phyloP scores from a whole-genome alignment of 2,329 filamentous ascomycete genomes.

The Davidsoniella virescens region DNA sequence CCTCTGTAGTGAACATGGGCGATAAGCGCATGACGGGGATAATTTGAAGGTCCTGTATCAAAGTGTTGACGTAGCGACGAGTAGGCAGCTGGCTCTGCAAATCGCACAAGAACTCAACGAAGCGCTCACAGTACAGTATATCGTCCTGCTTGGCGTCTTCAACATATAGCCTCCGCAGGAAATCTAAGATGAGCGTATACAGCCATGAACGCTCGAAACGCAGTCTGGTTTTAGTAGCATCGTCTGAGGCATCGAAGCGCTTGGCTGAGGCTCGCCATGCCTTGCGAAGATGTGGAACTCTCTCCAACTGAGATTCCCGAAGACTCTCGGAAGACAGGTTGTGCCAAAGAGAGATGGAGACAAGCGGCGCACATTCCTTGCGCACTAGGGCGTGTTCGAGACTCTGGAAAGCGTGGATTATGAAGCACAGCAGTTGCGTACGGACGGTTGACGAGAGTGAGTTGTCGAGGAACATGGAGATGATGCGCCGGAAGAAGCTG shows the following conservation, averaged over 20 bases:
- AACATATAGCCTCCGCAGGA: slow-evolving; percentile 56
- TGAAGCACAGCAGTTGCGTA: slow-evolving; percentile 72
- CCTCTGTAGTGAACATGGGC: slow-evolving; percentile 57
- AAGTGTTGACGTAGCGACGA: slow-evolving; percentile 76
- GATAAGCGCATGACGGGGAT: slow-evolving; percentile 64
- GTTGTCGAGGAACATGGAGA: slow-evolving; percentile 68
- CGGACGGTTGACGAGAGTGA: slow-evolving; percentile 51
- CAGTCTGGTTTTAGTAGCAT: slow-evolving; percentile 57
- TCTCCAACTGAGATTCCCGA: slow-evolving; percentile 57
- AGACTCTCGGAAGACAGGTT: slow-evolving; percentile 66
- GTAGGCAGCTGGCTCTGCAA: slow-evolving; percentile 88
- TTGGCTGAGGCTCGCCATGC: slow-evolving; percentile 80
- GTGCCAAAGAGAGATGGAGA: slow-evolving; percentile 92
- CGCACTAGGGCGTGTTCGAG: slow-evolving; percentile 76
- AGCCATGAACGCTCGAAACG: slow-evolving; percentile 91
- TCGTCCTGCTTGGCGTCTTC: slow-evolving; percentile 40
- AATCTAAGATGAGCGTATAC: slow-evolving; percentile 70
- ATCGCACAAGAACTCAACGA: slow-evolving; percentile 79
- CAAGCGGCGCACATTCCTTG: slow-evolving; percentile 89
- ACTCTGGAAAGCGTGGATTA: slow-evolving; percentile 86
- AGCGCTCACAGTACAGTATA: slow-evolving; percentile 76
- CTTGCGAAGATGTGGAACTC: slow-evolving; percentile 61
- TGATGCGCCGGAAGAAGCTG: slow-evolving; percentile 69
- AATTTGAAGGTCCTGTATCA: slow-evolving; percentile 74
- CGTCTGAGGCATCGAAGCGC: slow-evolving; percentile 75